Base-by-base conservation (phyloP, 805 yeast species). In the Lipomyces starkeyi region DNA sequence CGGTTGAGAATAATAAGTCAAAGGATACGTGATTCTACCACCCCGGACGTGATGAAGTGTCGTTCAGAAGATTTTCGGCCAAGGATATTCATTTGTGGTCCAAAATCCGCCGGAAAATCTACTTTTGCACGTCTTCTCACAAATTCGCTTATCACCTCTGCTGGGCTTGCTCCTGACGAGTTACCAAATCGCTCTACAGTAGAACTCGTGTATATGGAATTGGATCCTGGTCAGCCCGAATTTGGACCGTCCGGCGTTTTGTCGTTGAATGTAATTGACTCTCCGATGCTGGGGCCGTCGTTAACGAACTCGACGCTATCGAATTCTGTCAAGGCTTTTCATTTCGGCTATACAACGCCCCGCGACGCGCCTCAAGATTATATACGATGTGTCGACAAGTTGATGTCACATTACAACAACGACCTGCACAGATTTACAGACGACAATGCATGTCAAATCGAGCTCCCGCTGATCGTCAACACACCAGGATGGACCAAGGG, bases 401-500 rank as follows among this genome's bases (percentile, higher is more conserved):
- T 91, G 22, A 75, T 84, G 32, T 22, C 61, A 3, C 62, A 62
- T 27, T 43, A 34, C 11, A 17, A 27, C 9, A 61, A 52, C 34
- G 40, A 60, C 13, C 22, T 17, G 22, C 14, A 14, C 29, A 43
- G 49, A 17, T 43, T 43, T 17, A n/a, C 49, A 43, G 29, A 27
- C 6, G 34, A 40, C 60, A 22, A 47, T 56, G 25, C 17, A 25
- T 14, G 17, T 14, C 54, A 17, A 27, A 53, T 22, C 17, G 56
- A 17, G 11, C 25, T 66, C 25, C 83, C 80, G 17, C 78, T 92
- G 2, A 76, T 93, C 0, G 83, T 93, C 3, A 93, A 93, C 74
- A 86, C 93, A 0, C 94, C 97, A 0, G 97, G 97, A 0, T 93
- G 97, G 97, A 85, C 92, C 37, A 91, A 90, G 77, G 98, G 97